Evolutionary conservation across 768 basidiomycete species (phyloP).

Genomic region (Boletus speciosus): DNA sequence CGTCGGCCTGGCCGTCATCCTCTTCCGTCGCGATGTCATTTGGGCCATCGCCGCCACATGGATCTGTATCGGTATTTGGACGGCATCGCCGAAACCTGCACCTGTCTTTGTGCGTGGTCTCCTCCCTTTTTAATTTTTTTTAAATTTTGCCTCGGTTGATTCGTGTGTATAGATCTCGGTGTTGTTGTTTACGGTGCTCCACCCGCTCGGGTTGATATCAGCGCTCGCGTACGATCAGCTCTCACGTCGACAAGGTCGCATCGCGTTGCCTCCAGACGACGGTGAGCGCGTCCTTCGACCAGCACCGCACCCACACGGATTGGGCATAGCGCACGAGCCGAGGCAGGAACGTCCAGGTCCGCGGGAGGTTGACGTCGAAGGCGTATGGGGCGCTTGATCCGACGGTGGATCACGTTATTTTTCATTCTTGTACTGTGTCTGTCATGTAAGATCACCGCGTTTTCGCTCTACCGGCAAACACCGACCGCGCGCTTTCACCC

Average conservation of each 20-base stretch:
- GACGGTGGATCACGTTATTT: not conserved
- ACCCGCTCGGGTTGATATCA: conserved; percentile 56
- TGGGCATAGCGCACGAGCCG: not conserved
- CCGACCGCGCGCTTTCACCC: no score
- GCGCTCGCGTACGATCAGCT: conserved; percentile 39
- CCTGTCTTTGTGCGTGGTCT: conserved; percentile 55
- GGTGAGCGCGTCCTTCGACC: not conserved
- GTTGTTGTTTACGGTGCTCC: conserved; percentile 61
- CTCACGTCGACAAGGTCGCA: conserved; percentile 29
- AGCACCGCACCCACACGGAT: not conserved
- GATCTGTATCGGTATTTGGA: conserved; percentile 68
- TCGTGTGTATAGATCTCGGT: conserved; percentile 45
- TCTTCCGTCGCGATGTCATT: conserved; percentile 61
- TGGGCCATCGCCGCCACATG: conserved; percentile 75
- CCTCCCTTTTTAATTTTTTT: not conserved
- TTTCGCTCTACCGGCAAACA: no score
- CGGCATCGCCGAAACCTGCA: conserved; percentile 55
- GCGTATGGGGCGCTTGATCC: conserved; percentile 34
- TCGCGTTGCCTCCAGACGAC: conserved; percentile 44
- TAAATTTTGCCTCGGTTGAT: not conserved
- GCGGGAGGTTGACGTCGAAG: conserved; percentile 43
- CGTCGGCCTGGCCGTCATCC: conserved; percentile 51
- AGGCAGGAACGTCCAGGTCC: conserved; percentile 19
- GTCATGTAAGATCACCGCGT: no score
- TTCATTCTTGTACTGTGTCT: not conserved